These are phyloP conservation scores for Zygoascus bituminiphila DNA, from an alignment of 805 yeast genomes.

Conservation along the genomic window DNA sequence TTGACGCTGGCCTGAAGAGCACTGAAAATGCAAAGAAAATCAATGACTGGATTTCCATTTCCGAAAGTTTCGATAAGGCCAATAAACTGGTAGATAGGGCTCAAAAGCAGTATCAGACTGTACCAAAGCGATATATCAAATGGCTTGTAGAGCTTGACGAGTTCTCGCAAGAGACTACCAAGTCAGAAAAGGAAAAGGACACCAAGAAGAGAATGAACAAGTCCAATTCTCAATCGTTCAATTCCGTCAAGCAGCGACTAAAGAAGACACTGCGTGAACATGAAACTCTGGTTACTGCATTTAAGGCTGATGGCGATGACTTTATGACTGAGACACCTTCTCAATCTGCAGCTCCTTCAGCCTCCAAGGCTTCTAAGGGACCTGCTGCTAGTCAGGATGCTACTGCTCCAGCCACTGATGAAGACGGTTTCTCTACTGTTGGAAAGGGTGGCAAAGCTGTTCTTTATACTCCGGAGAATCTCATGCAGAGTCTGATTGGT, in stretches of 20 bases:
- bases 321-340: constrained; percentile 39
- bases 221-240: constrained; percentile 74
- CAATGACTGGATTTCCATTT: constrained; percentile 72
- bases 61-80: constrained; percentile 68
- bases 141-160: constrained; percentile 67
- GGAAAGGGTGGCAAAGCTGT: constrained; percentile 33
- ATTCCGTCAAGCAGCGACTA: constrained; percentile 80
- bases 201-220: constrained; percentile 70
- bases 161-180: constrained; percentile 44
- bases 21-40: constrained; percentile 61
- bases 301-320: constrained; percentile 61
- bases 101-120: constrained; percentile 64
- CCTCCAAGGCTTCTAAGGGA: constrained; percentile 22
- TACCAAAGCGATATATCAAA: constrained; percentile 65
- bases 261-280: constrained; percentile 70
- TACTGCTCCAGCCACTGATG: constrained; percentile 28
- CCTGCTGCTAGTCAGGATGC: constrained; percentile 26
- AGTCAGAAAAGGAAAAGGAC: constrained; percentile 45
- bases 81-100: constrained; percentile 58
- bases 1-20: constrained; percentile 55
- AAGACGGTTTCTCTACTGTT: constrained; percentile 33
- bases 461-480: constrained; percentile 35
- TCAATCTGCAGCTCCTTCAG: constrained; percentile 18
- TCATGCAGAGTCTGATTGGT: constrained; percentile 64
- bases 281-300: constrained; percentile 49